phyloP scores from a whole-genome alignment of 2,329 filamentous ascomycete genomes.

The Paramyrothecium roridum region DNA sequence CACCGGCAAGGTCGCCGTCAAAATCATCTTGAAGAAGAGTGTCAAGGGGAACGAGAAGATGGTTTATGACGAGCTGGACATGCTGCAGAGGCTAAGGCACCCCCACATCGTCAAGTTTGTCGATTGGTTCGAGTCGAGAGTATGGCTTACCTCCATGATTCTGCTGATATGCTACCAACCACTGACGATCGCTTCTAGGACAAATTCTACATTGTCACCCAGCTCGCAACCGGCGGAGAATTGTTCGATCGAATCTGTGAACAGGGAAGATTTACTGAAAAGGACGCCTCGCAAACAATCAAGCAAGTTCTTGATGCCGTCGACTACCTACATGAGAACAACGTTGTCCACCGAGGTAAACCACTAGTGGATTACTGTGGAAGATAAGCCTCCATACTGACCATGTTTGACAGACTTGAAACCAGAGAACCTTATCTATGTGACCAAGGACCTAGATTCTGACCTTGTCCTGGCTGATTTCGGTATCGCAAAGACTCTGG shows the following conservation, averaged over 20 bases:
- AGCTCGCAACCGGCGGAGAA: slow-evolving; percentile 93
- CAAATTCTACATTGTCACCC: slow-evolving; percentile 99
- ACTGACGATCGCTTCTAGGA: slow-evolving; percentile 54
- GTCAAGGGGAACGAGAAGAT: slow-evolving; percentile 97
- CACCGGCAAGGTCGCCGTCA: slow-evolving; percentile 84
- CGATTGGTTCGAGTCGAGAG: slow-evolving; percentile 98
- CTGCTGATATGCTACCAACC: neutral
- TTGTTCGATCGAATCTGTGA: slow-evolving; percentile 98
- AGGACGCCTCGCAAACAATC: slow-evolving; percentile 94
- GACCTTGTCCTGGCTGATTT: slow-evolving; percentile 94
- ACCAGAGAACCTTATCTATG: slow-evolving; percentile 94
- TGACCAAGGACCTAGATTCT: slow-evolving; percentile 73
- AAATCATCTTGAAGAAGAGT: slow-evolving; percentile 99
- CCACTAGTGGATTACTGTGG: too few species aligned
- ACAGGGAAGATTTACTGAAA: slow-evolving; percentile 96
- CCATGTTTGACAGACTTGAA: slow-evolving; percentile 70
- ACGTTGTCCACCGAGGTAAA: slow-evolving; percentile 91
- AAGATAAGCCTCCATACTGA: too few species aligned
- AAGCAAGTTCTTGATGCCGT: slow-evolving; percentile 91
- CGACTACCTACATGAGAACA: slow-evolving; percentile 88
- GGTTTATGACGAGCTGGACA: slow-evolving; percentile 95
- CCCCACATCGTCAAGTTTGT: slow-evolving; percentile 96
- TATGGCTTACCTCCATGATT: slow-evolving; percentile 36
- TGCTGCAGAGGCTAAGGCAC: slow-evolving; percentile 88
- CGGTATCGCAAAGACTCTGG: slow-evolving; percentile 97